Evolutionary conservation across 2,329 filamentous ascomycete genomes (phyloP).

Genomic region (Colletotrichum sidae): DNA sequence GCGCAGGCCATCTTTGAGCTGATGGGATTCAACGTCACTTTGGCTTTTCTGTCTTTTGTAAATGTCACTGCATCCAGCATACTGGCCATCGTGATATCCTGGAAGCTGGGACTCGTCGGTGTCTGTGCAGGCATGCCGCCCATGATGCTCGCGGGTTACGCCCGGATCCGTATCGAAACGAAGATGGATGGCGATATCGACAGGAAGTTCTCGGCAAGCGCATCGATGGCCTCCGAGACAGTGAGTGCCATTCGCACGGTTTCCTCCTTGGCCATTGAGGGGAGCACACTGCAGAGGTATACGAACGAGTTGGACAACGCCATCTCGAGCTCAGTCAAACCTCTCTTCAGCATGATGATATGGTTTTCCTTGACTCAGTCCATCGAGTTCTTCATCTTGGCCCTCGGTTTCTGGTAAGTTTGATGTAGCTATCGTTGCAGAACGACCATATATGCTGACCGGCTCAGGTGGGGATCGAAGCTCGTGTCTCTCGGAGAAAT

Average conservation of each 20-base stretch:
- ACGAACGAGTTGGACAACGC: constrained; percentile 44
- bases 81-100: constrained; percentile 54
- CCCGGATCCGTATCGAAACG: constrained; percentile 56
- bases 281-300: constrained; percentile 41
- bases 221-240: constrained; percentile 58
- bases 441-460: not conserved
- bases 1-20: constrained; percentile 58
- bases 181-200: constrained; percentile 51
- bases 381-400: constrained; percentile 47
- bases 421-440: not conserved
- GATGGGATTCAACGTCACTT: constrained; percentile 54
- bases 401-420: constrained; percentile 50
- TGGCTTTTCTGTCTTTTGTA: constrained; percentile 55
- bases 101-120: constrained; percentile 58
- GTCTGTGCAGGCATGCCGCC: constrained; percentile 56
- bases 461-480: constrained; percentile 19
- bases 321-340: not conserved
- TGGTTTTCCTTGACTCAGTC: constrained; percentile 44
- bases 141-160: constrained; percentile 53
- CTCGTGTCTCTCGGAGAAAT: constrained; percentile 33
- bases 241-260: constrained; percentile 58
- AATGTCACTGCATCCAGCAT: constrained; percentile 53
- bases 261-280: constrained; percentile 53
- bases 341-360: constrained; percentile 21
- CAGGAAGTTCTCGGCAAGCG: constrained; percentile 52